phyloP scores from a whole-genome alignment of 306 rosid genomes.

The Gastrolobium bilobum region DNA sequence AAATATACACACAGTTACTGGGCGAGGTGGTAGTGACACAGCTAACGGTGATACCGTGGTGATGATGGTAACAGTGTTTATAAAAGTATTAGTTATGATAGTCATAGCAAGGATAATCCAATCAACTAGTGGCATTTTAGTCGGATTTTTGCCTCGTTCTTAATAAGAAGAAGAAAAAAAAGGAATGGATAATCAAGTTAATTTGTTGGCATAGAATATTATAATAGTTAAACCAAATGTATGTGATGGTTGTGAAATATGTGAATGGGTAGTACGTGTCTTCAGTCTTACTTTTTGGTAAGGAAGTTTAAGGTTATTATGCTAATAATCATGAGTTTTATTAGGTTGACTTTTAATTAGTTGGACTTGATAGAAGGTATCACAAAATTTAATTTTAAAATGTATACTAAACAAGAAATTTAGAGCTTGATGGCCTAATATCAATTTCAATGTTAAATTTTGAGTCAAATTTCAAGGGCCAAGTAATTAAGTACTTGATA shows the following conservation, averaged over 20 bases:
- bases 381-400: not conserved
- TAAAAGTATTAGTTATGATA: not conserved
- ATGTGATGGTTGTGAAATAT: not conserved
- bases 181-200: not conserved
- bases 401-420: not conserved
- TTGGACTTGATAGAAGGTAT: not conserved
- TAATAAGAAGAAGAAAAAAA: not conserved
- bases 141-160: not conserved
- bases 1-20: not conserved
- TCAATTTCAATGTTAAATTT: not conserved
- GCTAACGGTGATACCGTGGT: not conserved
- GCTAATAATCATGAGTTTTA: not conserved
- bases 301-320: not conserved
- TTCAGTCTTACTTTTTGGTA: not conserved
- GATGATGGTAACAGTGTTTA: not conserved
- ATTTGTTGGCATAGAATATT: not conserved
- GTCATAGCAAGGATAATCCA: conserved; percentile 1
- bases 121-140: conserved; percentile 3
- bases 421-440: conserved; percentile 8
- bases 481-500: not conserved
- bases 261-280: not conserved
- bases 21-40: not conserved
- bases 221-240: not conserved
- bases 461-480: not conserved
- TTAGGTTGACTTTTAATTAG: not conserved